phyloP scores from a whole-genome alignment of 768 basidiomycete genomes.

The Hericium rajendrae region DNA sequence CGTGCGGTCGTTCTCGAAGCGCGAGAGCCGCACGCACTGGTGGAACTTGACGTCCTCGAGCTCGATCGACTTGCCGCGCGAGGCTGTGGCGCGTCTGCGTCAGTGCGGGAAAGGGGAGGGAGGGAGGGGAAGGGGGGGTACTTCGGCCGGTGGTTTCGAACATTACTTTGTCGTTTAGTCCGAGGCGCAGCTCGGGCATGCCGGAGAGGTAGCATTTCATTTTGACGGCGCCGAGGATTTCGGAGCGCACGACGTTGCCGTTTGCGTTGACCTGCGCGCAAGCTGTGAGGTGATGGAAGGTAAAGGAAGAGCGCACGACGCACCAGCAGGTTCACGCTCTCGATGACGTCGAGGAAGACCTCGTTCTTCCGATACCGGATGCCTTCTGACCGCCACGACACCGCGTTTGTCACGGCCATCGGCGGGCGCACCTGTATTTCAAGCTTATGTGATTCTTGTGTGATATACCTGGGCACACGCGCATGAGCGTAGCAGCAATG shows the following conservation, averaged over 20 bases:
- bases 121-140: slow-evolving; percentile 37
- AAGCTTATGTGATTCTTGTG: slow-evolving; percentile 95
- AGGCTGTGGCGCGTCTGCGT: slow-evolving; percentile 30
- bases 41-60: slow-evolving; percentile 99
- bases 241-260: slow-evolving; percentile 93
- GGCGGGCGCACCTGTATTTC: slow-evolving; percentile 81
- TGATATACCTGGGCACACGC: slow-evolving; percentile 69
- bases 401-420: slow-evolving; percentile 96
- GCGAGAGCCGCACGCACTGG: slow-evolving; percentile 93
- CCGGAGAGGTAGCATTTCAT: slow-evolving; percentile 99
- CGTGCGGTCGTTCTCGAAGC: slow-evolving; percentile 97
- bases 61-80: slow-evolving; percentile 95
- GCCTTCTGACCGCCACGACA: slow-evolving; percentile 96
- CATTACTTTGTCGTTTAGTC: slow-evolving; percentile 99
- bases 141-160: slow-evolving; percentile 95
- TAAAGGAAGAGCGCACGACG: slow-evolving; percentile 15
- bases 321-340: slow-evolving; percentile 92
- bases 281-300: no score
- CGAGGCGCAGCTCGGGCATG: slow-evolving; percentile 96
- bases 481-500: background rate
- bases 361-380: slow-evolving; percentile 98
- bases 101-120: background rate
- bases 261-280: slow-evolving; percentile 79
- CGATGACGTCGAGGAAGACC: slow-evolving; percentile 96
- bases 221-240: slow-evolving; percentile 97